Base-by-base conservation (phyloP, 2,329 filamentous ascomycete species). In the Rutstroemia sp. region DNA sequence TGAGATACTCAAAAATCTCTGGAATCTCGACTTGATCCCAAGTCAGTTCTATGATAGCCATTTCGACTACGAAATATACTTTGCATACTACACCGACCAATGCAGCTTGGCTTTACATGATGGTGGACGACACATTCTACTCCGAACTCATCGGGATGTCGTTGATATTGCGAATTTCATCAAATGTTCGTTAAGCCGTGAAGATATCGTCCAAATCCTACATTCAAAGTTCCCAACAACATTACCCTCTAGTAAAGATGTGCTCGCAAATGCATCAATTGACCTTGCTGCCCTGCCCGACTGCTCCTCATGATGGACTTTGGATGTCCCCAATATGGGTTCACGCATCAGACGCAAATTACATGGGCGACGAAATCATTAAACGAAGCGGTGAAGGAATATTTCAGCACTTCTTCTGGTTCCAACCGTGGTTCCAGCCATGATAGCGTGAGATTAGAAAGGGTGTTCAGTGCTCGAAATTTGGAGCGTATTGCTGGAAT, bases 61-160 rank as follows among this genome's bases (percentile, higher is more conserved):
- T 4, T 17, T 53, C 8, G 38, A 21, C 6, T 8, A 38, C 21
- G 50, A 60, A 19, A 5, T 34, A 7, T 61, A 58, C 30, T 61
- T 60, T n/a, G 14, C 34, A 7, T 60, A 56, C 53, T 60, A 58
- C 21, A 58, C 17, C 17, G 46, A 57, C 8, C 55, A 61, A 45
- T 61, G 52, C 17, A 51, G 36, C 39, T 10, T 27, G 14, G 55
- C 55, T 1, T 19, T 58, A 14, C 40, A 60, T 27, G 58, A 58
- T 49, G 53, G 39, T 8, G 54, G 45, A 25, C 51, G 51, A 27
- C 51, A 59, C 1, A 46, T 48, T 42, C 52, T 34, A 5, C 39
- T 42, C 2, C 52, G 25, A 48, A 57, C 42, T 4, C 54, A 60
- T 21, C 17, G 16, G n/a, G 57, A 58, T 34, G 45, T 58, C 12